Base-by-base conservation (phyloP, 2,329 filamentous ascomycete genomes). In the Zasmidium angulare region DNA sequence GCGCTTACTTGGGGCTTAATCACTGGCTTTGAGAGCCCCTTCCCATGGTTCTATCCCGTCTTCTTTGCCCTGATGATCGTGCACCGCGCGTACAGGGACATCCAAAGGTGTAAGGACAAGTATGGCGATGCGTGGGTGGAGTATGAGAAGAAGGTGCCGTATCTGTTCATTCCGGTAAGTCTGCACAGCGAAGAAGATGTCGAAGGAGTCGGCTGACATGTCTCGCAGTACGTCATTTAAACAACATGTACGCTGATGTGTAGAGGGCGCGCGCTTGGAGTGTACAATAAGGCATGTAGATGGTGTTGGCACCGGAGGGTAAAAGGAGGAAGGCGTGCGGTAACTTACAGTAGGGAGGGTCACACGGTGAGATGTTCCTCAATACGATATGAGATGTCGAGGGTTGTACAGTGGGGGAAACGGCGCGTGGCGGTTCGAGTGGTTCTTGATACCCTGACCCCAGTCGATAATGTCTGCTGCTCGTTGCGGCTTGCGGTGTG, bases 11-110 rank as follows among this genome's bases (percentile, higher is more conserved):
- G 90, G 90, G 90, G 87, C 22, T 75, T 93, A n/a, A 87, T 93
- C 66, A 91, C 89, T 2, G 90, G 90, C 11, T 93, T 93, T 77
- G 80, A 80, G 36, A 91, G 87, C 71, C 90, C 90, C 0, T 93
- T 93, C 77, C 91, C 91, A 0, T 96, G 91, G 90, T 95, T 96
- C 76, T 93, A 96, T 73, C 89, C 90, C 0, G 75, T 89, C 36
- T 96, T 96, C 80, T 96, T 96, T 74, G 80, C 81, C 19, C 77
- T 77, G 66, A 93, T 93, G 90, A 93, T 95, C 70, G 80, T 86
- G 10, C 91, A 96, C 75, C 88, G 91, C 60, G 88, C 90, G 3
- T 79, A 79, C 65, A 82, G 91, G 61, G 91, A 96, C 71, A 90
- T 93, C 61, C 81, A 89, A 73, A 82, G 87, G 64, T 96, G 91